Conservation (phyloP, 768 basidiomycete species). For the Auricularia sp. region DNA sequence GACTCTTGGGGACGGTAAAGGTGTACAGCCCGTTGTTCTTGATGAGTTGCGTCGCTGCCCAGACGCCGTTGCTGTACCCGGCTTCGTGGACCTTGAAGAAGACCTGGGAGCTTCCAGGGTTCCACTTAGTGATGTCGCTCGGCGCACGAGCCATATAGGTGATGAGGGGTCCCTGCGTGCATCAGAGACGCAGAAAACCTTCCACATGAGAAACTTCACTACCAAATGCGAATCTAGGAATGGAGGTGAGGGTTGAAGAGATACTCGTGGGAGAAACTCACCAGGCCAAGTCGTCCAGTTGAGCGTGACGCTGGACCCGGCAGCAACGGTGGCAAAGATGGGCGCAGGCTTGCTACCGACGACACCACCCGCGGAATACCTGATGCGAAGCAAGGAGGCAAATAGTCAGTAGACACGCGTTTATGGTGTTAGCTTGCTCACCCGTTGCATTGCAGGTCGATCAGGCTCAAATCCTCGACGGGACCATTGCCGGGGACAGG, state of each 20-base stretch:
- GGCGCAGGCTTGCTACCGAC: slow-evolving; percentile 29
- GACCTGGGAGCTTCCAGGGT: slow-evolving; percentile 31
- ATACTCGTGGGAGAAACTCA: neutral
- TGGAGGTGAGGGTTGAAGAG: no score
- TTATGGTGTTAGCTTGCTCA: neutral
- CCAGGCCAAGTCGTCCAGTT: slow-evolving; percentile 31
- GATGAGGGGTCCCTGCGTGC: slow-evolving; percentile 30
- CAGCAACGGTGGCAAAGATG: slow-evolving; percentile 30
- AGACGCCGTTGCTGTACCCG: slow-evolving; percentile 36
- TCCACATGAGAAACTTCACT: neutral
- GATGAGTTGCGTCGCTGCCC: slow-evolving; percentile 35
- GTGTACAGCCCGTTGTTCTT: slow-evolving; percentile 32
- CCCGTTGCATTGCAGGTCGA: slow-evolving; percentile 27
- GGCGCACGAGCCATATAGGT: slow-evolving; percentile 40
- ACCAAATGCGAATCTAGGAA: slow-evolving; percentile 10
- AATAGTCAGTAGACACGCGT: neutral
- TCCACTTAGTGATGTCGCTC: slow-evolving; percentile 33
- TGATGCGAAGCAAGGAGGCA: neutral
- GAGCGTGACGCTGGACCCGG: slow-evolving; percentile 28
- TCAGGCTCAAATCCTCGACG: slow-evolving; percentile 26
- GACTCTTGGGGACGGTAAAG: slow-evolving; percentile 36
- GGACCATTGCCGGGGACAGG: slow-evolving; percentile 34
- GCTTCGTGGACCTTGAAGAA: slow-evolving; percentile 43
- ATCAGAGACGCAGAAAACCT: neutral
- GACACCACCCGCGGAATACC: slow-evolving; percentile 17